These are phyloP conservation scores for Rosa multiflora DNA, from an alignment of 306 rosid genomes.

Conservation along the genomic window DNA sequence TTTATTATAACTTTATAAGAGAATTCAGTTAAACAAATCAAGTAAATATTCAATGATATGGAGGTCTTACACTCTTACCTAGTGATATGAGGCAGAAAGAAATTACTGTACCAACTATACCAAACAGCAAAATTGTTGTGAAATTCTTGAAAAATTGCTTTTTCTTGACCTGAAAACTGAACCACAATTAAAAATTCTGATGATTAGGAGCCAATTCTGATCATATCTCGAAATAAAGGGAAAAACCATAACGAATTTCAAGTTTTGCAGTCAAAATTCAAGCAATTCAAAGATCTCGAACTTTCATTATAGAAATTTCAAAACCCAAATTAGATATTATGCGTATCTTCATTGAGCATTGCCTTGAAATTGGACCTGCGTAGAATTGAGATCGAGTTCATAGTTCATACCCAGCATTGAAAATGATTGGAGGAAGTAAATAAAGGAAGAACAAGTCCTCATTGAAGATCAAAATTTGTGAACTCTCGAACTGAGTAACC, in stretches of 20 bases:
- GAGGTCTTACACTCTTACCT: slow-evolving; percentile 39
- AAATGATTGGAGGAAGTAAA: slow-evolving; percentile 85
- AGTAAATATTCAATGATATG: background rate
- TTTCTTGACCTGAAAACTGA: slow-evolving; percentile 86
- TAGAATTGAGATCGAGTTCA: slow-evolving; percentile 22
- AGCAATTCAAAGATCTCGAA: background rate
- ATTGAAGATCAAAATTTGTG: slow-evolving; percentile 42
- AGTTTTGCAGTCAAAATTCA: background rate
- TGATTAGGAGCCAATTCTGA: slow-evolving; percentile 9
- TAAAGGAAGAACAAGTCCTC: slow-evolving; percentile 81
- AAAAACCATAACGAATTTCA: background rate
- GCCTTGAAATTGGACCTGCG: background rate
- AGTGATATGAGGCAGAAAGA: slow-evolving; percentile 72
- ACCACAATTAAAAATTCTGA: slow-evolving; percentile 2
- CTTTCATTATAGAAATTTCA: background rate
- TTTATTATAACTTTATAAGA: background rate
- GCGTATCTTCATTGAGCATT: background rate
- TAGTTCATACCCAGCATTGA: slow-evolving; percentile 68
- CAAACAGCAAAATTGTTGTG: slow-evolving; percentile 65
- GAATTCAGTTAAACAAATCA: background rate
- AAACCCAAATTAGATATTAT: background rate
- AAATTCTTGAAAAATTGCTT: slow-evolving; percentile 78
- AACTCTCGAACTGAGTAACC: slow-evolving; percentile 44
- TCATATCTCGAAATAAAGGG: background rate
- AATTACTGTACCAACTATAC: slow-evolving; percentile 62